Base-by-base conservation (phyloP, 192 early-diverging fungal genomes). In the Coemansia sp. region DNA sequence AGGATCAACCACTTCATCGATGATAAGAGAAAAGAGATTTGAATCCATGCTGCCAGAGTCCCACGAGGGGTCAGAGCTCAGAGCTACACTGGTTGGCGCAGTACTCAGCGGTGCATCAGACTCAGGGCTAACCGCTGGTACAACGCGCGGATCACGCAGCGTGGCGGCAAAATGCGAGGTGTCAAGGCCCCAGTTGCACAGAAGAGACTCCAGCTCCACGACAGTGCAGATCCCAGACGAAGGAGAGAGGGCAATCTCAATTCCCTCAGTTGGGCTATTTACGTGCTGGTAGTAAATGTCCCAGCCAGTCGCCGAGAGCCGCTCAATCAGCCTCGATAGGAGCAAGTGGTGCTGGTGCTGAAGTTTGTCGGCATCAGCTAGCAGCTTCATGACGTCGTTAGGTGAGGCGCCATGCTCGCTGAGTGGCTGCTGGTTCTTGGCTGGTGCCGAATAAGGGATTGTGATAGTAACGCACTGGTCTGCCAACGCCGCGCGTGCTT, bases 1-100 rank as follows among this genome's bases (percentile, higher is more conserved):
- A 20, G 80, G 80, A 20, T 83, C 80, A 36, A 83, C 80, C 5
- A 83, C 69, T 44, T 78, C 75, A 33, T 83, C 75, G 40, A 83
- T 75, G 60, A 83, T 72, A 24, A 83, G 75, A 20, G 80, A 83
- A 16, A 83, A 83, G 20, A 83, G 61, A 5, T 61, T 66, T 13
- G 80, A 78, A 29, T 78, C 75, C 29, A 78, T 71, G 27, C 74
- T 75, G n/a, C 69, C 70, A 6, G 69, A 73, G 46, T 53, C 41
- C 27, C 38, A 44, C 20, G 69, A 52, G 47, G 22, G 24, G 27
- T 16, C 57, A 50, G 46, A 57, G 29, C 33, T 29, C 24, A 27
- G 53, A 11, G 24, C 53, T 31, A 57, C 4, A 6, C 53, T 57
- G 12, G 27, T 16, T 13, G 52, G 47, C 8, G 47, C 11, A 22